phyloP scores from a whole-genome alignment of 2,329 filamentous ascomycete species.

The Penicillium sp. region DNA sequence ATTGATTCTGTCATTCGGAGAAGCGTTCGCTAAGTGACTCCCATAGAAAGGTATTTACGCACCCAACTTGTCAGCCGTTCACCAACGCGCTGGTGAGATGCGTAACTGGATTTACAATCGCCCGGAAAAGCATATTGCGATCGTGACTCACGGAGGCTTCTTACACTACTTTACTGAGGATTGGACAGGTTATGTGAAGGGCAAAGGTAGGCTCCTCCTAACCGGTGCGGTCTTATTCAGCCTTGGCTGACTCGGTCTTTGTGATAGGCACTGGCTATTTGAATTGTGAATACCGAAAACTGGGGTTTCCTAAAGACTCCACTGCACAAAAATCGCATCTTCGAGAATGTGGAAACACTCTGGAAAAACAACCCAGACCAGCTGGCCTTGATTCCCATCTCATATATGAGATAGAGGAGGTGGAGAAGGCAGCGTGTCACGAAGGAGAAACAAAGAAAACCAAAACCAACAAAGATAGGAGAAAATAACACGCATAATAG shows the following conservation, averaged over 20 bases:
- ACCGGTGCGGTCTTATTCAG: neutral
- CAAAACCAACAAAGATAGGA: too few species aligned
- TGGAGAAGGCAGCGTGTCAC: neutral
- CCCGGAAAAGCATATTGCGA: neutral
- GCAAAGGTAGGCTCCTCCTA: neutral
- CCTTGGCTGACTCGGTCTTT: neutral
- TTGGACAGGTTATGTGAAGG: neutral
- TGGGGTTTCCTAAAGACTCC: neutral
- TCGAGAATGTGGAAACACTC: neutral
- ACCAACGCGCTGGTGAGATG: neutral
- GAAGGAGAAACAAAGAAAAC: too few species aligned
- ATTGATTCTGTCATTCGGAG: neutral
- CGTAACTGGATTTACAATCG: neutral
- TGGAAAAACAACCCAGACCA: neutral
- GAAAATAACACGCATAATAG: too few species aligned
- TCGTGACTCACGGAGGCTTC: neutral
- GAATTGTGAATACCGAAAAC: neutral
- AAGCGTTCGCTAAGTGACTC: neutral
- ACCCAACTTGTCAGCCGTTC: neutral
- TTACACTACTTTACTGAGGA: neutral
- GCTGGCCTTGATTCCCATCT: neutral
- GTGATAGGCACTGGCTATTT: neutral
- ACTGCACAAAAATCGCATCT: neutral
- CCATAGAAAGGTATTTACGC: neutral
- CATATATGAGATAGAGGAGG: neutral